These are phyloP conservation scores for Diaporthe velutina DNA, from an alignment of 2,329 filamentous ascomycete genomes.

Conservation along the genomic window DNA sequence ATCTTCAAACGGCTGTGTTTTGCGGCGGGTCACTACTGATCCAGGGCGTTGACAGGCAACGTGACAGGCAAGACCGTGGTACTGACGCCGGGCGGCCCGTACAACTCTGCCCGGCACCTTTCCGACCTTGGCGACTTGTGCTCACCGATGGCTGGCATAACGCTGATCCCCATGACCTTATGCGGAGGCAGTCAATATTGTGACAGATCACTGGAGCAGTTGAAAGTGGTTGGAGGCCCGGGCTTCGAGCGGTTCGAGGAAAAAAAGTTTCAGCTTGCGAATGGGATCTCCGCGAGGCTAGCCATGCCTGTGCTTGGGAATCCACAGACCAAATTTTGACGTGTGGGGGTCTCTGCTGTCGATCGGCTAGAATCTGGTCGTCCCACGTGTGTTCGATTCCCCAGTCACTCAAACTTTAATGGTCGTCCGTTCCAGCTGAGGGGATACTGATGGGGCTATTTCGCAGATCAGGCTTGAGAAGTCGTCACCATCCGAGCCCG, in stretches of 20 bases:
- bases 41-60: neutral
- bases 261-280: neutral
- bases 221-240: neutral
- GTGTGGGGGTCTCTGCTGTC: constrained; percentile 2
- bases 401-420: constrained; percentile 12
- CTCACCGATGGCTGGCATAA: neutral
- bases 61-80: neutral
- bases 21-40: neutral
- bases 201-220: neutral
- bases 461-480: neutral
- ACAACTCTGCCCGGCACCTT: neutral
- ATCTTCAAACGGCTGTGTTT: neutral
- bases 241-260: neutral
- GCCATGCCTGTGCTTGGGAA: neutral
- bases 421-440: neutral
- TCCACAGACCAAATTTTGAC: neutral
- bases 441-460: neutral
- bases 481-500: no score
- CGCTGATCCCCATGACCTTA: neutral
- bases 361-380: neutral
- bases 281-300: neutral
- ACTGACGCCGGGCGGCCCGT: neutral
- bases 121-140: constrained; percentile 2
- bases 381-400: constrained; percentile 1
- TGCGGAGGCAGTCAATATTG: neutral